A percentile compares a stretch with the other conserved stretches of the same genome.
Evolutionary conservation across 306 rosid species (phyloP).

Genomic region (Cicer pinnatifidum): DNA sequence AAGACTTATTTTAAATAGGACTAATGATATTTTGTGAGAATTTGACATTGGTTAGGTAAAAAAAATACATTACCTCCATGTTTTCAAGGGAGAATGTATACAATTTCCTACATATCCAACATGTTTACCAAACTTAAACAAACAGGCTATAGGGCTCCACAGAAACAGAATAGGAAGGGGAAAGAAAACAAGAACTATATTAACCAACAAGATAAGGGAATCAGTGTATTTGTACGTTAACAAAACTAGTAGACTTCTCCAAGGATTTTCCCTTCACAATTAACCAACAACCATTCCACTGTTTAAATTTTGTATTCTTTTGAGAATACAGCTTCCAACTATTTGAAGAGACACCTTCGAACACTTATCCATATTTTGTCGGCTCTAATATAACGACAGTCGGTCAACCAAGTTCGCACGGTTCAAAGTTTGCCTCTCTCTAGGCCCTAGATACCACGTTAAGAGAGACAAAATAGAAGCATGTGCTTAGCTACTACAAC

Average conservation of each 20-base stretch:
- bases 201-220: not conserved
- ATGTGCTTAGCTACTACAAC: not conserved
- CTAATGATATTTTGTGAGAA: not conserved
- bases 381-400: not conserved
- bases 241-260: not conserved
- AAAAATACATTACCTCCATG: not conserved
- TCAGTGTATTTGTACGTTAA: not conserved
- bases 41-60: not conserved
- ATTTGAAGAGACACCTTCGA: not conserved
- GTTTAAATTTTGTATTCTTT: not conserved
- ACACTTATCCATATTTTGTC: not conserved
- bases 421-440: not conserved
- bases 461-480: not conserved
- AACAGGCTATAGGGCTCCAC: not conserved
- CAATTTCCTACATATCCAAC: not conserved
- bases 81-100: not conserved
- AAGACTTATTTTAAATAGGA: not conserved
- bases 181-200: not conserved
- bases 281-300: not conserved
- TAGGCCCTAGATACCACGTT: not conserved
- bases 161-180: not conserved
- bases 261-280: not conserved
- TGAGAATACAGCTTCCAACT: not conserved
- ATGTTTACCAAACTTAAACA: not conserved
- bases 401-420: not conserved